Evolutionary conservation across 805 yeast species (phyloP).

Genomic region (Pichia californica): DNA sequence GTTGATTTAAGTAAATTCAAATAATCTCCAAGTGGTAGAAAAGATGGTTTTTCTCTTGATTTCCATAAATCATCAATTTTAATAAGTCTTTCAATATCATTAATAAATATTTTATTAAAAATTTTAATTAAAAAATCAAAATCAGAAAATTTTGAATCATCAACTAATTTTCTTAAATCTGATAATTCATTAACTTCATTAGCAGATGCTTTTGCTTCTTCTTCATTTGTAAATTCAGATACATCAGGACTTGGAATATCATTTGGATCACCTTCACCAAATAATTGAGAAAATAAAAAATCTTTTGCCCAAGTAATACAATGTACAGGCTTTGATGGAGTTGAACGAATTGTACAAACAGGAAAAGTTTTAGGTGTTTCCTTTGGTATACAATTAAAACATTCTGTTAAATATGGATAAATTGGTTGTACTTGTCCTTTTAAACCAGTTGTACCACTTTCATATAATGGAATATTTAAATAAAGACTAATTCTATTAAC

Average conservation of each 20-base stretch:
- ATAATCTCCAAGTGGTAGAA: background rate
- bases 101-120: slow-evolving; percentile 52
- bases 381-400: slow-evolving; percentile 87
- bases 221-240: slow-evolving; percentile 57
- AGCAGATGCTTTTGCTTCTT: slow-evolving; percentile 56
- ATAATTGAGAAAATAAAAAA: slow-evolving; percentile 76
- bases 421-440: slow-evolving; percentile 94
- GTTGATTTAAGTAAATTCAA: background rate
- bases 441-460: slow-evolving; percentile 92
- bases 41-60: slow-evolving; percentile 56
- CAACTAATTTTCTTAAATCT: slow-evolving; percentile 38
- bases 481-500: slow-evolving; percentile 81
- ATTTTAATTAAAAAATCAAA: slow-evolving; percentile 38
- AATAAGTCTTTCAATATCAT: slow-evolving; percentile 74
- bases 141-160: slow-evolving; percentile 12
- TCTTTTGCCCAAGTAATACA: slow-evolving; percentile 97
- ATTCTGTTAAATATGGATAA: slow-evolving; percentile 73
- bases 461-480: slow-evolving; percentile 71
- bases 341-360: slow-evolving; percentile 93
- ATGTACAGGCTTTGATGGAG: slow-evolving; percentile 94
- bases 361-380: slow-evolving; percentile 89
- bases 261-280: slow-evolving; percentile 40
- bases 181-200: slow-evolving; percentile 63
- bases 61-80: slow-evolving; percentile 74
- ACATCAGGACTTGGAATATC: slow-evolving; percentile 22